phyloP scores from a whole-genome alignment of 192 early-diverging fungal species.

The Haplosporangium gracile region DNA sequence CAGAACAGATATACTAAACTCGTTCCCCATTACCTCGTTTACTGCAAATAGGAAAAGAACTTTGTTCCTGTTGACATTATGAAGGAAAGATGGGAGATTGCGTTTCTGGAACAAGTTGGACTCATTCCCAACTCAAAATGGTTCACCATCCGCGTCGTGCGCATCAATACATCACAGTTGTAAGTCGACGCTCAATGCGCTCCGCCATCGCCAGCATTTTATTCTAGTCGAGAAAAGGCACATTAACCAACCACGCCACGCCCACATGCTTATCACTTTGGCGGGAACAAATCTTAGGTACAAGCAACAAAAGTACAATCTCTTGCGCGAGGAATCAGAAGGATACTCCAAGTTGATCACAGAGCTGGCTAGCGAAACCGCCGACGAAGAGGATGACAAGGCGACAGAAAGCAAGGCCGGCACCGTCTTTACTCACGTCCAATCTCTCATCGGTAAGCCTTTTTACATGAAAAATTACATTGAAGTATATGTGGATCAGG shows the following conservation, averaged over 20 bases:
- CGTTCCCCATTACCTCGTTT: background rate
- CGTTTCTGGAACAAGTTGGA: slow-evolving; percentile 63
- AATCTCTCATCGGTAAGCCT: slow-evolving; percentile 26
- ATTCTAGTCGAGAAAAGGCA: background rate
- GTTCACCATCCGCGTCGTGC: slow-evolving; percentile 61
- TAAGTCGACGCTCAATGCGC: slow-evolving; percentile 24
- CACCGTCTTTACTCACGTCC: slow-evolving; percentile 18
- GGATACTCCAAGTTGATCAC: slow-evolving; percentile 84
- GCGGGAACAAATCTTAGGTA: slow-evolving; percentile 58
- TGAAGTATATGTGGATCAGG: background rate
- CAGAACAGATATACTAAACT: background rate
- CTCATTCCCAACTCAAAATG: slow-evolving; percentile 59
- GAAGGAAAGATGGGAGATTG: slow-evolving; percentile 68
- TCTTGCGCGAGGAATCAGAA: slow-evolving; percentile 83
- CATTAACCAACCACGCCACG: background rate
- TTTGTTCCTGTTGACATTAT: slow-evolving; percentile 62
- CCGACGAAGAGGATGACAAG: slow-evolving; percentile 18
- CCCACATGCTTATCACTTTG: background rate
- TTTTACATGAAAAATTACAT: background rate
- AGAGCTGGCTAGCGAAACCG: slow-evolving; percentile 60
- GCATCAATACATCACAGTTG: slow-evolving; percentile 66
- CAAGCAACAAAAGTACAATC: slow-evolving; percentile 88
- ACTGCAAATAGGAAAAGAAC: slow-evolving; percentile 9
- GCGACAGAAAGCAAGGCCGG: slow-evolving; percentile 5
- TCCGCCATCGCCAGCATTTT: background rate